Evolutionary conservation across 1,139 yeast genomes (phyloP), one percentile per base, ranked within the genome.

Genomic region (Nakaseomyces sp.): DNA sequence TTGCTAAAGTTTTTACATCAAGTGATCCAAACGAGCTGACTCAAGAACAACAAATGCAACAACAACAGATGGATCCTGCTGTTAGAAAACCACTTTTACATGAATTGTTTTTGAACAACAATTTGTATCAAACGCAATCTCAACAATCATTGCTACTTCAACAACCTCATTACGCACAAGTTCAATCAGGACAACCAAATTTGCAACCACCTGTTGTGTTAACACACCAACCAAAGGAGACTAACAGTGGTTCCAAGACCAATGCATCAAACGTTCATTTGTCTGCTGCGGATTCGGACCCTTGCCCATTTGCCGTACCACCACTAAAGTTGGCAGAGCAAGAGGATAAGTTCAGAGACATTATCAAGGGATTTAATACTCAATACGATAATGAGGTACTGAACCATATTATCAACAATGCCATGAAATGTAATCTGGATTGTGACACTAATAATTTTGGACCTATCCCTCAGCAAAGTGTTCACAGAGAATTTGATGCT

Each of bases 401-500:
- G 15, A 52, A 57, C 17, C 61, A 61, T 38, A 54, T 70, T 33
- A 48, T 71, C 13, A 47, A 50, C 4, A 63, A 64, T 32, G 70
- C 74, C 3, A 42, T 64, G 40, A 13, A 70, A 67, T 47, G 47
- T 57, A 12, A 66, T 66, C 1, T 20, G 17, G 55, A 61, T n/a
- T 47, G 49, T 22, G 58, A 57, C 30, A 66, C 70, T 39, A 54
- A 63, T 15, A 74, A 75, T 53, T 75, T 79, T 55, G 88, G 87
- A 1, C 81, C 82, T 13, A 66, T 79, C 37, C 87, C 87, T 0
- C 86, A 78, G 47, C 78, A 84, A 19, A 40, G 38, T 22, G 28
- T 35, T 3, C 38, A 35, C 18, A 71, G 95, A 50, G 80, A 78
- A 48, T 87, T 84, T 63, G 96, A 87, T 61, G 87, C 95, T 0